Evolutionary conservation across 805 yeast species (phyloP).

Genomic region (Metschnikowia matae): DNA sequence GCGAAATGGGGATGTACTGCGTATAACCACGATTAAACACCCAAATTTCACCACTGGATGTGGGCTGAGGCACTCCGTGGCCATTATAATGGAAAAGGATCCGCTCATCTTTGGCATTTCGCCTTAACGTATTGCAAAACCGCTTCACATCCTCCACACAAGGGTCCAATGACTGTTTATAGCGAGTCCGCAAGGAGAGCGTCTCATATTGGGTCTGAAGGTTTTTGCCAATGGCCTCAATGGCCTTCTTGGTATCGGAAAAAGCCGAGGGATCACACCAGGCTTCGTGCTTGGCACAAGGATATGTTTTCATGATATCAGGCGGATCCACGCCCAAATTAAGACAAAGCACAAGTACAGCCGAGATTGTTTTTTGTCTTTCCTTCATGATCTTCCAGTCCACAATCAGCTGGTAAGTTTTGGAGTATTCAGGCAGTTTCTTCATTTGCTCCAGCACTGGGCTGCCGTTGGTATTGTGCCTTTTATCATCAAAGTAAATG

Average conservation of each 20-base stretch:
- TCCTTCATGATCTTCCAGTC: constrained; percentile 94
- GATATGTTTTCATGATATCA: constrained; percentile 87
- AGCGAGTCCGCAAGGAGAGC: constrained; percentile 78
- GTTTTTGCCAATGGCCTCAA: constrained; percentile 85
- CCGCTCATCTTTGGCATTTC: constrained; percentile 91
- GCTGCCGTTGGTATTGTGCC: constrained; percentile 86
- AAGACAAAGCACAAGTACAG: constrained; percentile 85
- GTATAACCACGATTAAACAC: constrained; percentile 96
- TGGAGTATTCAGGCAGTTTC: constrained; percentile 31
- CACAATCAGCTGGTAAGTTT: constrained; percentile 62
- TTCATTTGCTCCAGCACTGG: constrained; percentile 61
- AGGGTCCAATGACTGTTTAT: constrained; percentile 89
- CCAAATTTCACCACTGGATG: constrained; percentile 96
- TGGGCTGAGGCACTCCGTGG: constrained; percentile 97
- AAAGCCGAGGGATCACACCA: constrained; percentile 87
- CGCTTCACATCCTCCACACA: constrained; percentile 93
- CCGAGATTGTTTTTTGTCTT: constrained; percentile 87
- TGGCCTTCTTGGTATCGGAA: constrained; percentile 83
- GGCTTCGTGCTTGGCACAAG: constrained; percentile 87
- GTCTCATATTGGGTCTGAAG: constrained; percentile 88
- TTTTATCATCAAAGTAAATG: constrained; percentile 84
- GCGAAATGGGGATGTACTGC: constrained; percentile 92
- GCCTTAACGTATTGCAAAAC: constrained; percentile 80
- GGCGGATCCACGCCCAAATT: constrained; percentile 98
- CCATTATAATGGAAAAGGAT: constrained; percentile 94